These are phyloP conservation scores for Endogone sp. DNA, from an alignment of 192 early-diverging fungal genomes.

Conservation along the genomic window DNA sequence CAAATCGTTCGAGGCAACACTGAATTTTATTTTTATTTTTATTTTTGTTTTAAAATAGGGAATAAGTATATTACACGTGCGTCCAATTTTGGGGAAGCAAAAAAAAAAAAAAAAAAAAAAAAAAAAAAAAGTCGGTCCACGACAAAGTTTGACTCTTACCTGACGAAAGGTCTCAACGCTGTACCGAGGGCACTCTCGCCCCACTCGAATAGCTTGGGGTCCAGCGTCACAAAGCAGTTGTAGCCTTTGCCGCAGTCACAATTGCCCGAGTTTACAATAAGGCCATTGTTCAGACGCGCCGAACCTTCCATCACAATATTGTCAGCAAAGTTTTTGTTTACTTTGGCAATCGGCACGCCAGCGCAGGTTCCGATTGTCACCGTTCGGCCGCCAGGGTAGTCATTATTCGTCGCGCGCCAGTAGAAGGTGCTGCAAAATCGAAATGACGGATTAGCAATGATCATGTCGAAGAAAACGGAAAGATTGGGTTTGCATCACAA, in stretches of 20 bases:
- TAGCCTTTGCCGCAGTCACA: constrained; percentile 30
- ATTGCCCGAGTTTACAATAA: constrained; percentile 24
- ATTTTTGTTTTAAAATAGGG: too few relatives aligned
- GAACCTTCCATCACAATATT: constrained; percentile 34
- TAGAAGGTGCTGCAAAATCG: constrained; percentile 19
- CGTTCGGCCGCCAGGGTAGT: constrained; percentile 8
- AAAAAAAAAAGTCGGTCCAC: not conserved
- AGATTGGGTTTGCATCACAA: not conserved
- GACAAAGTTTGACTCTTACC: too few relatives aligned
- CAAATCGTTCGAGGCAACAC: constrained; percentile 36
- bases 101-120: not conserved
- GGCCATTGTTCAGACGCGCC: constrained; percentile 17
- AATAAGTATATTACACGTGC: too few relatives aligned
- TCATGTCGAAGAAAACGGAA: not conserved
- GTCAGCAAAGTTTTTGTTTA: constrained; percentile 23
- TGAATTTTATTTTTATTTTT: not conserved
- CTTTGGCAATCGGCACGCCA: constrained; percentile 18
- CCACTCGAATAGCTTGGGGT: constrained; percentile 21
- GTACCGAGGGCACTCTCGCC: constrained; percentile 30
- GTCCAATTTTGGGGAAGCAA: too few relatives aligned
- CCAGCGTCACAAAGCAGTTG: constrained; percentile 27
- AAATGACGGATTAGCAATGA: not conserved
- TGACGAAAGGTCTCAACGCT: constrained; percentile 25
- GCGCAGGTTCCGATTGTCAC: constrained; percentile 25
- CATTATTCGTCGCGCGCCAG: constrained; percentile 28